These are phyloP conservation scores for Pyrenophora graminea DNA, from an alignment of 2,329 filamentous ascomycete genomes.

Conservation along the genomic window DNA sequence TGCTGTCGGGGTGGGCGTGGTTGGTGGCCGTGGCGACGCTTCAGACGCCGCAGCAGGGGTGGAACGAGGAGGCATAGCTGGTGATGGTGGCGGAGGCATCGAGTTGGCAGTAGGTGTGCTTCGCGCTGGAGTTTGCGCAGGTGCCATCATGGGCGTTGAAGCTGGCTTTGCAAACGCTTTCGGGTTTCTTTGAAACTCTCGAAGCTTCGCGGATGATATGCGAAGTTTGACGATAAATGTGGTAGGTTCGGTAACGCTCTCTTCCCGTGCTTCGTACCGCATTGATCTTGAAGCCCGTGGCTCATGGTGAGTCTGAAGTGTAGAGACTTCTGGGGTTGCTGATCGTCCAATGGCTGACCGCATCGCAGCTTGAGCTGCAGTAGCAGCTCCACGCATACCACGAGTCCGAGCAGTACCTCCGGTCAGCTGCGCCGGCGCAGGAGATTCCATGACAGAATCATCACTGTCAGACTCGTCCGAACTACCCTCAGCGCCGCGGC, in stretches of 20 bases:
- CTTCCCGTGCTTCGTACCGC: conserved; percentile 72
- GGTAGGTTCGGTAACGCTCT: conserved; percentile 69
- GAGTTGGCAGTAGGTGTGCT: conserved; percentile 57
- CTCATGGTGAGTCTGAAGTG: conserved; percentile 65
- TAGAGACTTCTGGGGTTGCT: conserved; percentile 79
- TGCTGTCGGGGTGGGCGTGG: conserved; percentile 45
- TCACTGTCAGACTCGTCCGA: conserved; percentile 93
- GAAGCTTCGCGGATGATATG: conserved; percentile 72
- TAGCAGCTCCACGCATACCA: conserved; percentile 86
- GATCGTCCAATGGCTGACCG: conserved; percentile 74
- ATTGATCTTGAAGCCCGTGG: conserved; percentile 67
- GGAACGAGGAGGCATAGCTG: conserved; percentile 45
- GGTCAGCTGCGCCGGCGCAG: conserved; percentile 69
- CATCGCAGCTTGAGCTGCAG: conserved; percentile 85
- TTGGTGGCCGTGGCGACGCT: conserved; percentile 36
- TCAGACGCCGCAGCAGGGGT: conserved; percentile 33
- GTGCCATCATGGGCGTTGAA: conserved; percentile 52
- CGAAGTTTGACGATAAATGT: conserved; percentile 73
- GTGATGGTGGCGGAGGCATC: conserved; percentile 61
- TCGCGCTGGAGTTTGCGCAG: conserved; percentile 52
- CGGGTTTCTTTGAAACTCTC: conserved; percentile 64
- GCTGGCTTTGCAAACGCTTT: conserved; percentile 50
- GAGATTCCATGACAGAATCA: conserved; percentile 84
- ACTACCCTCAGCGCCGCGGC: conserved; percentile 69
- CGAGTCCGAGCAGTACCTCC: conserved; percentile 82